Conservation (phyloP, 176 grass and related monocot genomes). For the bread wheat (Triticum aestivum) region IWGSC_CS_RefSeq_v2.1 NC_057797.1:28599738-28600237, state of each 20-base stretch:
- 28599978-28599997: constrained; percentile 61
- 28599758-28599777: constrained; percentile 39
- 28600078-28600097: constrained; percentile 51
- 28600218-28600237: constrained; percentile 56
- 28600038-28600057: constrained; percentile 42
- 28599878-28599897: constrained; percentile 37
- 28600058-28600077: constrained; percentile 46
- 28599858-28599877: constrained; percentile 61
- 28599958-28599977: constrained; percentile 75
- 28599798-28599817: constrained; percentile 55
- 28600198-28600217: constrained; percentile 71
- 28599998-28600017: constrained; percentile 59
- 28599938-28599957: constrained; percentile 70
- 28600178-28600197: constrained; percentile 71
- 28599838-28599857: constrained; percentile 70
- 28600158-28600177: constrained; percentile 54
- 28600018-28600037: constrained; percentile 49
- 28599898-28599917: constrained; percentile 49
- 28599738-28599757: constrained; percentile 66
- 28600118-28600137: constrained; percentile 59
- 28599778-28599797: constrained; percentile 52
- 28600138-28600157: constrained; percentile 76
- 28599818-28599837: constrained; percentile 59
- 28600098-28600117: constrained; percentile 45
- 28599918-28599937: constrained; percentile 78